Conservation (phyloP, 2,329 filamentous ascomycete species). For the Capronia epimyces region DNA sequence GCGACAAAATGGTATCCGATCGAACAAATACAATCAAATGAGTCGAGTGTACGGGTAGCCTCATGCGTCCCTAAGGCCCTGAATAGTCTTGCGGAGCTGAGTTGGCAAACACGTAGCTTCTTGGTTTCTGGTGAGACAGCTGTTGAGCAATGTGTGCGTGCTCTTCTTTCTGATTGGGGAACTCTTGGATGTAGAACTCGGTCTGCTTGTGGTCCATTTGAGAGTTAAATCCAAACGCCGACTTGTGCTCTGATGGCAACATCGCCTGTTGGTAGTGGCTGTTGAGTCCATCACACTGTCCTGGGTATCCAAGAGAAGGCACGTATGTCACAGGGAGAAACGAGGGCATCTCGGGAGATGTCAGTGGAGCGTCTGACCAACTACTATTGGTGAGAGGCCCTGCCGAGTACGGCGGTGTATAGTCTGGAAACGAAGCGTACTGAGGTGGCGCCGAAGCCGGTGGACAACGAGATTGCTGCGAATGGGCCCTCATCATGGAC, state of each 20-base stretch:
- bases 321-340: constrained; percentile 39
- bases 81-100: constrained; percentile 37
- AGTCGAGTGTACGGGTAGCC: neutral
- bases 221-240: constrained; percentile 11
- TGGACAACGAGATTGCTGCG: constrained; percentile 33
- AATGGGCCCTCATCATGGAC: constrained; percentile 30
- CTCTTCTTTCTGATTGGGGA: constrained; percentile 41
- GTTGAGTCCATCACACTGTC: constrained; percentile 32
- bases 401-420: constrained; percentile 35
- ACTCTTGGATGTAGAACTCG: constrained; percentile 43
- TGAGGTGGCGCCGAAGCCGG: constrained; percentile 43
- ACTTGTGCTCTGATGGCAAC: constrained; percentile 24
- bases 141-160: constrained; percentile 41
- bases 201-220: constrained; percentile 34
- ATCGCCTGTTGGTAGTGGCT: constrained; percentile 31
- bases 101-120: constrained; percentile 43
- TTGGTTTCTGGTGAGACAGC: constrained; percentile 38
- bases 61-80: constrained; percentile 2
- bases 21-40: neutral
- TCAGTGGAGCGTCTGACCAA: constrained; percentile 40
- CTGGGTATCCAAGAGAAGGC: constrained; percentile 32
- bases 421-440: constrained; percentile 40
- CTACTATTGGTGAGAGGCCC: constrained; percentile 38
- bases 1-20: constrained; percentile 8
- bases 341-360: constrained; percentile 37